Percentiles rank a stretch among this genome's conserved stretches.
Evolutionary conservation across 306 rosid species (phyloP).

Genomic region (Cyamopsis tetragonoloba): DNA sequence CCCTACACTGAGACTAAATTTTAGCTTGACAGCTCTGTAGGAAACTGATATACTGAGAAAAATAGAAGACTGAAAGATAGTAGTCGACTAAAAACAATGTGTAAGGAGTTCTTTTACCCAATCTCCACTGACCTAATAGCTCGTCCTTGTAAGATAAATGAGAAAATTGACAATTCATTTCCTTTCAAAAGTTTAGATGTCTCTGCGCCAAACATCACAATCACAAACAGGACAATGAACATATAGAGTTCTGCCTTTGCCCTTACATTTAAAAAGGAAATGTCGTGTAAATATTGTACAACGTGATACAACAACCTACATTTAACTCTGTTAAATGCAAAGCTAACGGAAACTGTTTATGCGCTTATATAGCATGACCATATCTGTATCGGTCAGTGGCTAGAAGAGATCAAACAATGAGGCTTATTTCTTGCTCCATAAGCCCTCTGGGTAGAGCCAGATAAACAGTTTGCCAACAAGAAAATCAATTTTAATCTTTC

Average conservation of each 20-base stretch:
- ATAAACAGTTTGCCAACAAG: not conserved
- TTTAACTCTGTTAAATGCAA: not conserved
- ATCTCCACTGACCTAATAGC: too few relatives aligned
- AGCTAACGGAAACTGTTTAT: not conserved
- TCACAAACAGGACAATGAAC: too few relatives aligned
- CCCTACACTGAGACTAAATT: not conserved
- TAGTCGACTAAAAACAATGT: not conserved
- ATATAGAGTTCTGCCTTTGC: not conserved
- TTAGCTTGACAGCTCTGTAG: not conserved
- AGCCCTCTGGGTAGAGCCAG: not conserved
- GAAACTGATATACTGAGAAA: too few relatives aligned
- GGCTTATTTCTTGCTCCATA: not conserved
- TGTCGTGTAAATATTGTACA: not conserved
- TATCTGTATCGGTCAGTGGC: not conserved
- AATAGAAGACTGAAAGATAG: not conserved
- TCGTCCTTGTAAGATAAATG: too few relatives aligned
- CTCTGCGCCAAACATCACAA: too few relatives aligned
- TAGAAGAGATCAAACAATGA: not conserved
- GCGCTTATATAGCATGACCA: not conserved
- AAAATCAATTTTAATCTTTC: constrained; percentile 38
- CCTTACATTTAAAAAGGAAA: not conserved
- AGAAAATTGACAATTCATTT: too few relatives aligned
- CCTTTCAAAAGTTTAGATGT: too few relatives aligned
- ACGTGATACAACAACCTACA: not conserved
- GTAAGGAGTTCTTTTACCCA: too few relatives aligned